Base-by-base conservation (phyloP, 345 rosid species). In the Excoecaria cochinchinensis region DNA sequence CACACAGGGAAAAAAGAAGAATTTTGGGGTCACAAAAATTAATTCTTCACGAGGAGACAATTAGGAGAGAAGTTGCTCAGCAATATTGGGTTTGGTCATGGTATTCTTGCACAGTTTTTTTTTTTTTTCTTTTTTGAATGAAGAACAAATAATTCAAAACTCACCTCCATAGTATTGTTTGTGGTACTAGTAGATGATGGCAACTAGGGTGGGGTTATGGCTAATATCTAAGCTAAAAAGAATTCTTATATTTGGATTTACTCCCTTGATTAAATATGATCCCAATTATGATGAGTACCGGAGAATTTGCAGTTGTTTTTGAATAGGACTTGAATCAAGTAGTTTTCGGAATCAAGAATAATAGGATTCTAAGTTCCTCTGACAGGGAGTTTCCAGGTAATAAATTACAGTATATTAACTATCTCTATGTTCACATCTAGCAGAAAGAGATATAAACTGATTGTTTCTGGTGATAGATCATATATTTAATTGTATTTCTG, bases 291-390 rank as follows among this genome's bases (percentile, higher is more conserved):
- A 16, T 8, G n/a, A 50, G 51, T 31, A 31, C 25, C 1, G 8
- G 42, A 31, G 6, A 48, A 48, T 19, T 10, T 47, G 3, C 63
- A n/a, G 55, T 31, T 19, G 39, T n/a, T 9, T 61, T 25, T 60
- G 61, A 59, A 22, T 74, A 1, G 31, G 53, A 58, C 44, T 17
- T 44, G 24, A 73, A 50, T 31, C 8, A 19, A 46, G 38, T 15
- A 44, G 50, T 19, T 50, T 58, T 46, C 16, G 47, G 78, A 44
- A 75, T 68, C 48, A 67, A 75, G 73, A 48, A 59, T 47, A 9
- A 44, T 62, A 44, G 25, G 50, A 75, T 56, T 69, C 38, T 46
- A 11, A 47, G 16, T 50, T 69, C 53, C 17, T 67, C 36, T 47
- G 25, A 15, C 25, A 19, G 48, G 31, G 21, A 25, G 42, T 61